phyloP scores from a whole-genome alignment of 805 yeast species.

The Candida fluviatilis region DNA sequence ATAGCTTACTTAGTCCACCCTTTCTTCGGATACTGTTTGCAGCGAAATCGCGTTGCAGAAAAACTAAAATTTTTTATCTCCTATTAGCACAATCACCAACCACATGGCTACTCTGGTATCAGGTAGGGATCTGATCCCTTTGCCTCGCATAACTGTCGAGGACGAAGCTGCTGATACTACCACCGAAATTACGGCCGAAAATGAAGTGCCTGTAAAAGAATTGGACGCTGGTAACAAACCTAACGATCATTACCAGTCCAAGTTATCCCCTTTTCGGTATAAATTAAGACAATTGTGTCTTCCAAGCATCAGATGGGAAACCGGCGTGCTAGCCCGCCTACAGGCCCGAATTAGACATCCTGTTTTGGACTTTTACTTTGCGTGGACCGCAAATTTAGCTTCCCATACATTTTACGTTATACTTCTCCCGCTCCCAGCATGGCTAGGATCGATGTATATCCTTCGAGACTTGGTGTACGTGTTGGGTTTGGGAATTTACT shows the following conservation, averaged over 20 bases:
- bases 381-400: constrained; percentile 85
- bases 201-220: too few relatives aligned
- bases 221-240: constrained; percentile 75
- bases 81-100: too few relatives aligned
- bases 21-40: too few relatives aligned
- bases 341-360: constrained; percentile 52
- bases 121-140: background rate
- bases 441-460: constrained; percentile 63
- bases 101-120: background rate
- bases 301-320: constrained; percentile 61
- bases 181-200: too few relatives aligned
- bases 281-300: constrained; percentile 49
- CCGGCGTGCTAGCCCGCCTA: constrained; percentile 49
- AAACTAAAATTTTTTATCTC: too few relatives aligned
- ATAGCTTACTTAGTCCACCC: too few relatives aligned
- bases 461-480: constrained; percentile 60
- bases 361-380: constrained; percentile 67
- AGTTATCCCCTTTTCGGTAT: constrained; percentile 55
- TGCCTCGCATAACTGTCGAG: background rate
- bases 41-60: too few relatives aligned
- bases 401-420: constrained; percentile 91
- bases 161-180: background rate
- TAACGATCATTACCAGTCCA: constrained; percentile 57
- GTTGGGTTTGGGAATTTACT: constrained; percentile 65
- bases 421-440: constrained; percentile 78